phyloP scores from a whole-genome alignment of 306 rosid species.

The Crotalaria pallida region DNA sequence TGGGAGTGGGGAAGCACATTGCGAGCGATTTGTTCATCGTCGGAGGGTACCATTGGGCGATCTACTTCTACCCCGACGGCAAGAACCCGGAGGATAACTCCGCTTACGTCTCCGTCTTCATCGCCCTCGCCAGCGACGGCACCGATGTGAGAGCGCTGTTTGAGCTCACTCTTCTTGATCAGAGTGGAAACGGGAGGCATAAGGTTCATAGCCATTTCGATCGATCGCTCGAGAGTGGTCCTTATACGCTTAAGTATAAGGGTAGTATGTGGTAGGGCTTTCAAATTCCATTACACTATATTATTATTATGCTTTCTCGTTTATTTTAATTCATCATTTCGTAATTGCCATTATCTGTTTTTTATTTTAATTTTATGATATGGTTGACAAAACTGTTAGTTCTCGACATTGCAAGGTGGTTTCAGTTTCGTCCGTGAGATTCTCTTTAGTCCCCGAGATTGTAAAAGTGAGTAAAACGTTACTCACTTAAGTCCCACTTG shows the following conservation, averaged over 20 bases:
- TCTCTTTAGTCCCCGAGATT: too few species aligned
- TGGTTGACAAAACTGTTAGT: too few species aligned
- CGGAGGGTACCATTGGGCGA: slow-evolving; percentile 86
- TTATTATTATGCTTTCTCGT: not conserved
- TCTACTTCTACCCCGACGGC: slow-evolving; percentile 84
- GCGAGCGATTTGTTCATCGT: slow-evolving; percentile 73
- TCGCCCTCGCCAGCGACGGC: slow-evolving; percentile 82
- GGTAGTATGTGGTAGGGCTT: slow-evolving; percentile 87
- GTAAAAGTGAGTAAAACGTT: too few species aligned
- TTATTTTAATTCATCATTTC: not conserved
- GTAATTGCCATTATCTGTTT: not conserved
- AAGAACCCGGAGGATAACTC: slow-evolving; percentile 86
- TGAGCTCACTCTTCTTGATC: slow-evolving; percentile 79
- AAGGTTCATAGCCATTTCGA: slow-evolving; percentile 88
- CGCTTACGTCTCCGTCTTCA: slow-evolving; percentile 76
- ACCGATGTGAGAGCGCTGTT: slow-evolving; percentile 80
- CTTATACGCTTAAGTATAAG: slow-evolving; percentile 78
- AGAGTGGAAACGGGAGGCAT: slow-evolving; percentile 67
- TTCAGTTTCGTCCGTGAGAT: too few species aligned
- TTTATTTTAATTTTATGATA: not conserved
- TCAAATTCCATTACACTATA: not conserved
- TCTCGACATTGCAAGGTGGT: too few species aligned
- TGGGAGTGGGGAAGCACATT: slow-evolving; percentile 86
- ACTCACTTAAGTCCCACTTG: too few species aligned
- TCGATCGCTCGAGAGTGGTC: slow-evolving; percentile 85